Percentiles rank a stretch among this genome's conserved stretches.
These are phyloP conservation scores for Alternaria sp. DNA, from an alignment of 2,329 filamentous ascomycete species.

Conservation along the genomic window DNA sequence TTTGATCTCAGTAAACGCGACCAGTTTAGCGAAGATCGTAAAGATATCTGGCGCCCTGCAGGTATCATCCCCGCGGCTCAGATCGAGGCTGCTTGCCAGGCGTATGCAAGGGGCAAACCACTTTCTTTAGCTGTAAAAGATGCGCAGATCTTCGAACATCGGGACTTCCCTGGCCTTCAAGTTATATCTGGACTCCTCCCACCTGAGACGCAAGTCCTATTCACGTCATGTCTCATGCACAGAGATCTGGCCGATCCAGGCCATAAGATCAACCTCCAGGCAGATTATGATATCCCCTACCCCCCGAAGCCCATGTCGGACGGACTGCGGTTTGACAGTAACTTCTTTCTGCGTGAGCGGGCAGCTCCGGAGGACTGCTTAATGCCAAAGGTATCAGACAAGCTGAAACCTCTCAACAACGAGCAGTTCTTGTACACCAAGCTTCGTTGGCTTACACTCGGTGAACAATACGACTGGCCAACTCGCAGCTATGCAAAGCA, in stretches of 20 bases:
- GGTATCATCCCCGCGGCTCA: constrained; percentile 40
- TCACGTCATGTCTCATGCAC: constrained; percentile 80
- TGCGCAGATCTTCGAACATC: constrained; percentile 47
- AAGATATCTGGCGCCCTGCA: constrained; percentile 39
- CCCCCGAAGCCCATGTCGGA: constrained; percentile 49
- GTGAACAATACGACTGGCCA: constrained; percentile 97
- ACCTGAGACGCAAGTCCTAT: constrained; percentile 70
- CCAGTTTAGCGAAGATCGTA: constrained; percentile 47
- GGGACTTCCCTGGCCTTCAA: constrained; percentile 66
- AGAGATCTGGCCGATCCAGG: constrained; percentile 74
- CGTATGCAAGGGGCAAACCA: constrained; percentile 42
- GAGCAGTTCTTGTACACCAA: constrained; percentile 78
- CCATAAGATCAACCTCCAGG: constrained; percentile 87
- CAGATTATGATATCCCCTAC: constrained; percentile 79
- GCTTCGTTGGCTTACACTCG: constrained; percentile 92
- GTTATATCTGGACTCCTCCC: constrained; percentile 80
- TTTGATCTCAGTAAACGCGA: constrained; percentile 49
- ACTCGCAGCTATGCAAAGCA: constrained; percentile 78
- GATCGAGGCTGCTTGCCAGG: constrained; percentile 43
- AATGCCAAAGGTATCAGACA: constrained; percentile 70
- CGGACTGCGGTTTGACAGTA: constrained; percentile 37
- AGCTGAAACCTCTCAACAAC: constrained; percentile 77
- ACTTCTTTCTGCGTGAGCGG: constrained; percentile 47
- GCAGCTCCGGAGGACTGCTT: constrained; percentile 36
- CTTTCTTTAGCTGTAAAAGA: constrained; percentile 34